Evolutionary conservation across 2,329 filamentous ascomycete species (phyloP).

Genomic region (Paecilomyces variotii): DNA sequence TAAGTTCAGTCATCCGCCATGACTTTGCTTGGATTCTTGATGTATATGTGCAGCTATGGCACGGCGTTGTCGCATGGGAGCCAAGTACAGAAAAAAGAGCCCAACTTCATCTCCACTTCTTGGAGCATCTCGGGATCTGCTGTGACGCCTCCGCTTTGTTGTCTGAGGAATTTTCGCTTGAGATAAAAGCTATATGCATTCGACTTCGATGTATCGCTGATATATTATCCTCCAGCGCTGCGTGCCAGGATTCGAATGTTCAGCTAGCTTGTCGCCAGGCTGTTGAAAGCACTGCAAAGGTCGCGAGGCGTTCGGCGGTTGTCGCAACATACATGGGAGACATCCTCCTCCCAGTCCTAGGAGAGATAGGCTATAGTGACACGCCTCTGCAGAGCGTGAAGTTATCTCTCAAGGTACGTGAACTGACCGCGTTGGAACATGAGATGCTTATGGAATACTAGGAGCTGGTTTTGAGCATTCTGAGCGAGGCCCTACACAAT

Average conservation of each 20-base stretch:
- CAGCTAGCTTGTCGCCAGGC: slow-evolving; percentile 22
- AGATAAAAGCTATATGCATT: slow-evolving; percentile 18
- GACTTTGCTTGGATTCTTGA: slow-evolving; percentile 27
- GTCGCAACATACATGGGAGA: slow-evolving; percentile 17
- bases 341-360: slow-evolving; percentile 17
- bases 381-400: slow-evolving; percentile 15
- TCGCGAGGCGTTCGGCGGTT: slow-evolving; percentile 11
- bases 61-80: slow-evolving; percentile 17
- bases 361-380: slow-evolving; percentile 14
- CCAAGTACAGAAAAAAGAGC: slow-evolving; percentile 10
- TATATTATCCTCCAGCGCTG: slow-evolving; percentile 17
- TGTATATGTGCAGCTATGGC: slow-evolving; percentile 26
- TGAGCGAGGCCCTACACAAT: slow-evolving; percentile 6
- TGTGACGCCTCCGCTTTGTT: slow-evolving; percentile 13
- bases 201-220: slow-evolving; percentile 24
- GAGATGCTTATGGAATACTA: slow-evolving; percentile 5
- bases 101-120: slow-evolving; percentile 18
- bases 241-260: slow-evolving; percentile 16
- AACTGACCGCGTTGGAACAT: background rate
- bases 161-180: slow-evolving; percentile 12
- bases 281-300: slow-evolving; percentile 18
- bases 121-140: slow-evolving; percentile 15
- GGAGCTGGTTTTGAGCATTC: slow-evolving; percentile 12
- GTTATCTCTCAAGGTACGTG: slow-evolving; percentile 24
- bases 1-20: slow-evolving; percentile 19